These are phyloP conservation scores for Cladophialophora yegresii DNA, from an alignment of 2,329 filamentous ascomycete species.

Conservation along the genomic window DNA sequence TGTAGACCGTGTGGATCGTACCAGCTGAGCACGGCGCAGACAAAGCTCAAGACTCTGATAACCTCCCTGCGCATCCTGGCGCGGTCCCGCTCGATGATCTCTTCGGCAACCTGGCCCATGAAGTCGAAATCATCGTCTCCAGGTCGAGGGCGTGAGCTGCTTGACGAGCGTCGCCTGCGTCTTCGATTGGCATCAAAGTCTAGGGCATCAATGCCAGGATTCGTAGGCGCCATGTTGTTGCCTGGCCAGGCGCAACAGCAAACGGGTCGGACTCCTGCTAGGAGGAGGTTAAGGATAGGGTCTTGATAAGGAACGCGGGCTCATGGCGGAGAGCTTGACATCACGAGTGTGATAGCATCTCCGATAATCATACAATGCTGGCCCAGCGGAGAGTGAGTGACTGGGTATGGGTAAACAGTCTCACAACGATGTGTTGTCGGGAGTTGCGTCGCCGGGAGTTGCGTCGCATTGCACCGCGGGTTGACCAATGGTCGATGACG, in stretches of 20 bases:
- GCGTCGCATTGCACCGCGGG: background rate
- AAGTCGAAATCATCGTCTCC: constrained; percentile 47
- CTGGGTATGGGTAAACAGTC: background rate
- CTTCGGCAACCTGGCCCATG: constrained; percentile 62
- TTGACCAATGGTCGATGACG: constrained; percentile 15
- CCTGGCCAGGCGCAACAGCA: constrained; percentile 5
- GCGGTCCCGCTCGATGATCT: constrained; percentile 61
- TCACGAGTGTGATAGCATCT: background rate
- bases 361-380: background rate
- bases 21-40: constrained; percentile 63
- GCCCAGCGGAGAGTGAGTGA: constrained; percentile 3
- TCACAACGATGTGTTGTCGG: constrained; percentile 5
- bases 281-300: constrained; percentile 1
- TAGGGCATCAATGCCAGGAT: constrained; percentile 46
- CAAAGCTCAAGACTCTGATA: constrained; percentile 59
- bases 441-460: constrained; percentile 9
- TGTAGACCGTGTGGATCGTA: constrained; percentile 35
- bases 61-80: constrained; percentile 56
- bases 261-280: background rate
- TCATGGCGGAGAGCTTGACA: background rate
- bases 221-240: constrained; percentile 24
- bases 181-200: constrained; percentile 50
- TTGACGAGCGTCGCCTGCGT: constrained; percentile 32
- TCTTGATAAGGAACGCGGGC: background rate
- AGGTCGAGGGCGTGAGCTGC: constrained; percentile 33